Evolutionary conservation across 305 asterid species (phyloP), one percentile per base, ranked within the genome.

Genomic region (Fraxinus sp.): DNA sequence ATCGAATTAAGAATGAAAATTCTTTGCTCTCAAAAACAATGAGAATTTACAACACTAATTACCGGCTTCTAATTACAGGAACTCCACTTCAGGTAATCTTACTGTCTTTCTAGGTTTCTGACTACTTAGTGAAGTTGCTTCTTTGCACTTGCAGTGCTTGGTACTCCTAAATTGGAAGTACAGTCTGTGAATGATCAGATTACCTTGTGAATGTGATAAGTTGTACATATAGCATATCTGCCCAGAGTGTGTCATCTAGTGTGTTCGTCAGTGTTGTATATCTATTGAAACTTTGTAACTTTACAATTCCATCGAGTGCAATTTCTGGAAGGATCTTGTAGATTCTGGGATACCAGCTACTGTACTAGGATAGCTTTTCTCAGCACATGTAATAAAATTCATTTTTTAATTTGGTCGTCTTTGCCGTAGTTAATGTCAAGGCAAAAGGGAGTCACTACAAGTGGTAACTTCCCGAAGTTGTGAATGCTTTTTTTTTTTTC

Each of bases 1-100:
- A 97, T 84, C 88, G 98, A 86, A 97, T 95, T 87, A 97, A 97
- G 94, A 95, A 97, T 74, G 99, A 95, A 86, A 97, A 97, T 85
- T 93, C 99, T 80, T 97, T 97, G 82, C 94, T 97, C 83, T 93
- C 99, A 36, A 97, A 97, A 79, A 97, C 98, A 2, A 97, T 97
- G 99, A 91, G 99, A 78, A 90, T 91, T 46, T 97, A 89, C 84
- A 97, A 83, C 83, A 92, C 99, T 37, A 97, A 97, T 86, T 97
- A 91, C 78, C 94, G 99, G 49, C 97, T 97, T 86, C 93, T 97
- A 77, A 97, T 97, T 82, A 97, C 99, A 9, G 98, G 99, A 80
- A 97, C 99, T 4, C 98, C 99, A 37, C 98, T 97, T 82, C 99
- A 97, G 97, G 98, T 94, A 83, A 78, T 81, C 41, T 77, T 73